Conservation (phyloP, 805 yeast species). For the Pichia californica region DNA sequence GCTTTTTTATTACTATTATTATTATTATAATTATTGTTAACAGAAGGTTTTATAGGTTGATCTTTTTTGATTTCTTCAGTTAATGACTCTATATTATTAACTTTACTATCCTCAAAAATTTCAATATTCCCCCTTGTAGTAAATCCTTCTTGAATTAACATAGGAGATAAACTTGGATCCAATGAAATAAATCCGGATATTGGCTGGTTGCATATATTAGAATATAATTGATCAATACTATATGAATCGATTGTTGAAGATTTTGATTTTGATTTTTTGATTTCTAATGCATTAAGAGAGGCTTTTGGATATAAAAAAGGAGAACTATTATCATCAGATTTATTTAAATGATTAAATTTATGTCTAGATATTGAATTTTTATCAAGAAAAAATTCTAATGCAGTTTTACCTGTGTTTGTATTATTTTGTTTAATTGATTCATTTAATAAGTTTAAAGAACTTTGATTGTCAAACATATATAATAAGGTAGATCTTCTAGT, state of each 20-base stretch:
- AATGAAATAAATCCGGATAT: conserved; percentile 26
- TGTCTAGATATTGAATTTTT: not conserved
- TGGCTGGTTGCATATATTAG: conserved; percentile 25
- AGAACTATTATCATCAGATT: conserved; percentile 14
- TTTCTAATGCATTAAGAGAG: conserved; percentile 26
- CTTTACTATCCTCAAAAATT: conserved; percentile 42
- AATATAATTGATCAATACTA: conserved; percentile 21
- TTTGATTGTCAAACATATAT: conserved; percentile 27
- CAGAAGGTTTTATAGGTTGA: not conserved
- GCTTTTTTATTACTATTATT: not conserved
- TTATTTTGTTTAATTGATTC: not conserved
- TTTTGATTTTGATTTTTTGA: not conserved
- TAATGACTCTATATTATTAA: conserved; percentile 47
- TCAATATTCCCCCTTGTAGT: conserved; percentile 43
- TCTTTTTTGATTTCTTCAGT: conserved; percentile 46
- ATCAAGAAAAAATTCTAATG: conserved; percentile 2
- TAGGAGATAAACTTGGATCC: conserved; percentile 14
- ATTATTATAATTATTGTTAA: not conserved
- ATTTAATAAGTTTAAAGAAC: conserved; percentile 19
- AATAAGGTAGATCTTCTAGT: conserved; percentile 37
- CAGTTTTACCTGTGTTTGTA: not conserved
- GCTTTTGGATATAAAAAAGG: conserved; percentile 29
- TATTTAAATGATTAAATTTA: conserved; percentile 7
- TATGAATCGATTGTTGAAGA: not conserved
- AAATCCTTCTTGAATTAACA: conserved; percentile 36